These are phyloP conservation scores for Paraphysoderma sedebokerense DNA, from an alignment of 371 early-diverging fungal genomes.

Conservation along the genomic window DNA sequence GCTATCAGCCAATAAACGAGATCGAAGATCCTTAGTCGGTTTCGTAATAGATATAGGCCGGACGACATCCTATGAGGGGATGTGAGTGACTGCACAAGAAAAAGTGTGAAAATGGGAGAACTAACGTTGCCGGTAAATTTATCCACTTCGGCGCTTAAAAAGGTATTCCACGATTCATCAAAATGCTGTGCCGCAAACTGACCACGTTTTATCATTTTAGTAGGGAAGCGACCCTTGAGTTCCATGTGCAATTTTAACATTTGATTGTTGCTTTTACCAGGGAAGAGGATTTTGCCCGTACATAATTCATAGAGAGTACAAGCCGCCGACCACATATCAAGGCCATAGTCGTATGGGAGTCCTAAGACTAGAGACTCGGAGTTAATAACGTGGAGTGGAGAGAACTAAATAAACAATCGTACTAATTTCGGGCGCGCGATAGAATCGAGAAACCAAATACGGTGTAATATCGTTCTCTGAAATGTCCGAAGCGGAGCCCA, in stretches of 20 bases:
- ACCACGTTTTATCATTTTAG: conserved; percentile 61
- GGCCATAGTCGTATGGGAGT: conserved; percentile 58
- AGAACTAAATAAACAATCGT: conserved; percentile 12
- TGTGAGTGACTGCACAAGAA: background rate
- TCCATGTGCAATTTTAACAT: conserved; percentile 82
- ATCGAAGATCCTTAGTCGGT: conserved; percentile 47
- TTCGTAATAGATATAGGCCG: conserved; percentile 41
- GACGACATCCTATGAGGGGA: conserved; percentile 31
- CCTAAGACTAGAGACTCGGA: conserved; percentile 47
- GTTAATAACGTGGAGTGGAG: background rate
- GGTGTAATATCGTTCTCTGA: conserved; percentile 81
- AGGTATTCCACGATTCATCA: conserved; percentile 44
- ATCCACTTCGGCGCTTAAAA: conserved; percentile 38
- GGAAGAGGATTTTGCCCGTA: conserved; percentile 85
- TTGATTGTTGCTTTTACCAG: conserved; percentile 86
- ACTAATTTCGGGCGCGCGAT: conserved; percentile 98
- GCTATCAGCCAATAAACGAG: conserved; percentile 36
- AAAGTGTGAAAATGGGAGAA: background rate
- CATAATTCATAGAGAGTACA: conserved; percentile 94
- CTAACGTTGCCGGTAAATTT: conserved; percentile 43
- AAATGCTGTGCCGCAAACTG: conserved; percentile 67
- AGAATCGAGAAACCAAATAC: conserved; percentile 92
- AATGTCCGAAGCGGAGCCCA: conserved; percentile 80
- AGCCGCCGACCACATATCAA: conserved; percentile 98
- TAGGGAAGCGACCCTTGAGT: conserved; percentile 70